These are phyloP conservation scores for Kodamaea laetipori DNA, from an alignment of 805 yeast genomes.

Conservation along the genomic window DNA sequence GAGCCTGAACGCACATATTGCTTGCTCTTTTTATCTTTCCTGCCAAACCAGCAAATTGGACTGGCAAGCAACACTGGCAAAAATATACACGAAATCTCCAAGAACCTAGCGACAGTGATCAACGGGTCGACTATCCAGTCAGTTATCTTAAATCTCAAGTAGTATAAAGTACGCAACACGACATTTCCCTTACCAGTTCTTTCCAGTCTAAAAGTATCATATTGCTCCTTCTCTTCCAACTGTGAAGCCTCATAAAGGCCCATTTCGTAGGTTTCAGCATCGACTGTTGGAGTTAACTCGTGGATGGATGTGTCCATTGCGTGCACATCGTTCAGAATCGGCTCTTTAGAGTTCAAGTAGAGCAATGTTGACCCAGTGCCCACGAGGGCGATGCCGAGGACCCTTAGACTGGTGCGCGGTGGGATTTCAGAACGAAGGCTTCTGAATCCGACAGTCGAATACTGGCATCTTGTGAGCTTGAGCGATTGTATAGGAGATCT, in stretches of 20 bases:
- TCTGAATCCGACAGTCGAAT: neutral
- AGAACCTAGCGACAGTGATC: slow-evolving; percentile 64
- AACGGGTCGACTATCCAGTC: slow-evolving; percentile 72
- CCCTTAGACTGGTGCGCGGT: neutral
- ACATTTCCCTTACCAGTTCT: slow-evolving; percentile 23
- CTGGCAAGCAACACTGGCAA: slow-evolving; percentile 64
- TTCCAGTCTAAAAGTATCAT: slow-evolving; percentile 32
- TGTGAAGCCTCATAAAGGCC: slow-evolving; percentile 65
- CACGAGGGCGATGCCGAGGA: slow-evolving; percentile 4
- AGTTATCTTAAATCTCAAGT: slow-evolving; percentile 43
- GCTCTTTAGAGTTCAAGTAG: neutral
- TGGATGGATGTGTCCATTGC: slow-evolving; percentile 38
- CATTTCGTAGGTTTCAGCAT: slow-evolving; percentile 68
- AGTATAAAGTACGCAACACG: slow-evolving; percentile 34
- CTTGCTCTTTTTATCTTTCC: slow-evolving; percentile 33
- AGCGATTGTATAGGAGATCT: slow-evolving; percentile 1
- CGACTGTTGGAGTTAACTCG: slow-evolving; percentile 45
- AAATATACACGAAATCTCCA: slow-evolving; percentile 66
- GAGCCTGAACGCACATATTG: slow-evolving; percentile 57
- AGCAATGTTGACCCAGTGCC: slow-evolving; percentile 6
- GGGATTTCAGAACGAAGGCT: neutral
- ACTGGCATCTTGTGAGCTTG: slow-evolving; percentile 3
- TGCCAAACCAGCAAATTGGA: slow-evolving; percentile 68
- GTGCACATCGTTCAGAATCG: slow-evolving; percentile 28
- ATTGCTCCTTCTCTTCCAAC: slow-evolving; percentile 48